Evolutionary conservation across 2,329 filamentous ascomycete genomes (phyloP), one percentile per base, ranked within the genome.

Genomic region (Zelopaecilomyces penicillatus): DNA sequence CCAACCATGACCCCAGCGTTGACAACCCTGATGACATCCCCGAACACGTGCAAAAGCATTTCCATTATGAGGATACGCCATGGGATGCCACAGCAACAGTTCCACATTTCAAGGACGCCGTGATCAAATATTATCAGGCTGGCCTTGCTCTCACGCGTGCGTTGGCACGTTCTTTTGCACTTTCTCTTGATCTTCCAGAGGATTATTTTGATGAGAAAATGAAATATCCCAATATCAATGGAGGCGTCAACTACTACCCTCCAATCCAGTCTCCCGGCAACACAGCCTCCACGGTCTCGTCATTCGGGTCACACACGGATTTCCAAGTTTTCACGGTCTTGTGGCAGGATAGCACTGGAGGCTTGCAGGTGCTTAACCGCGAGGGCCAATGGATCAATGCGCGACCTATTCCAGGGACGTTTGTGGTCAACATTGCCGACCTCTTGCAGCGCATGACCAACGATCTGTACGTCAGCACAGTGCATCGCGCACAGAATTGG

Each of bases 171-270:
- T 60, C 70, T 5, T 78, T 82, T 52, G 76, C 78, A 0, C 62
- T 82, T 3, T 71, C 70, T 4, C 64, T 82, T 2, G 67, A 69
- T 8, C 61, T 81, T 3, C 65, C 69, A 0, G 77, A 82, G 52
- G 54, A 68, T 30, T 73, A 74, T 44, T 80, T 81, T 54, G 76
- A 80, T 47, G 60, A 61, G 3, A 71, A 76, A 42, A 70, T 73
- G 12, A 70, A 66, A 0, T 69, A 74, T 50, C 78, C 78, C 0
- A 76, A 68, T 31, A 65, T 64, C 6, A 59, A 65, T 5, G 54
- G 65, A 12, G 66, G 62, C 3, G 54, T 71, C 38, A 71, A 71
- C 48, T 67, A 66, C 47, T 67, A 67, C 48, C 63, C 61, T 0
- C 55, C 63, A 2, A 56, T 56, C 19, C 11, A 43, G 10, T 27